Percentiles rank a stretch among this genome's conserved stretches.
These are phyloP conservation scores for Volutella citrinella DNA, from an alignment of 2,329 filamentous ascomycete genomes.

Conservation along the genomic window DNA sequence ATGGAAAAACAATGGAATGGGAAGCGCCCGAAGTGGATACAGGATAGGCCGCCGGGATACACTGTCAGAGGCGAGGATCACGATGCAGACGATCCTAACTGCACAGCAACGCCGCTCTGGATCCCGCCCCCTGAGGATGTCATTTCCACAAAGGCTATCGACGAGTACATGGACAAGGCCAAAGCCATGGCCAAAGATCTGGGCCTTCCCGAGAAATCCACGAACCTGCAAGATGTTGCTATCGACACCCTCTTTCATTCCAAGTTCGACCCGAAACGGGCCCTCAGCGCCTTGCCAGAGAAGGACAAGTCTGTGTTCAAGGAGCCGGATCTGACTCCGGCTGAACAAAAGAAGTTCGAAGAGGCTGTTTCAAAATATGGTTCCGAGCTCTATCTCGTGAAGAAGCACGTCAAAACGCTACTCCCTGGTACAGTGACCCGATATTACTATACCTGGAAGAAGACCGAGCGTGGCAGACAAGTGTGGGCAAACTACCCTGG, in stretches of 20 bases:
- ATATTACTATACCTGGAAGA: slow-evolving; percentile 98
- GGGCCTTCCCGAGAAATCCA: slow-evolving; percentile 71
- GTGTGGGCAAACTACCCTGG: slow-evolving; percentile 89
- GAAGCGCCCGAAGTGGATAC: slow-evolving; percentile 86
- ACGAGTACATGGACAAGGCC: slow-evolving; percentile 73
- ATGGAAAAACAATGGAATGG: slow-evolving; percentile 76
- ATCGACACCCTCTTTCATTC: slow-evolving; percentile 69
- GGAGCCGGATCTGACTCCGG: slow-evolving; percentile 74
- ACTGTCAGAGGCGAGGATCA: slow-evolving; percentile 78
- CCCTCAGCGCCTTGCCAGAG: slow-evolving; percentile 67
- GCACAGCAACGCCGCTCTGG: slow-evolving; percentile 75
- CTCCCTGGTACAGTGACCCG: slow-evolving; percentile 79
- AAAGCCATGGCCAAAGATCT: slow-evolving; percentile 62
- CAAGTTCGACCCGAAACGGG: slow-evolving; percentile 67
- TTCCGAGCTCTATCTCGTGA: slow-evolving; percentile 82
- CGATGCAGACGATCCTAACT: slow-evolving; percentile 66
- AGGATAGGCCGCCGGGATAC: slow-evolving; percentile 88
- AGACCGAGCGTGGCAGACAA: slow-evolving; percentile 77
- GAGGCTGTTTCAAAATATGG: slow-evolving; percentile 87
- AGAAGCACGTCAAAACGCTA: slow-evolving; percentile 80
- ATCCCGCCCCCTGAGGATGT: slow-evolving; percentile 63
- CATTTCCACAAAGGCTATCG: slow-evolving; percentile 56
- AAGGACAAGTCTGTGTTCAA: slow-evolving; percentile 72
- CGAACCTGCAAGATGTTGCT: slow-evolving; percentile 85
- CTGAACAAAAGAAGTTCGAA: slow-evolving; percentile 87